phyloP scores from a whole-genome alignment of 192 early-diverging fungal genomes.

The Backusella macrospora region DNA sequence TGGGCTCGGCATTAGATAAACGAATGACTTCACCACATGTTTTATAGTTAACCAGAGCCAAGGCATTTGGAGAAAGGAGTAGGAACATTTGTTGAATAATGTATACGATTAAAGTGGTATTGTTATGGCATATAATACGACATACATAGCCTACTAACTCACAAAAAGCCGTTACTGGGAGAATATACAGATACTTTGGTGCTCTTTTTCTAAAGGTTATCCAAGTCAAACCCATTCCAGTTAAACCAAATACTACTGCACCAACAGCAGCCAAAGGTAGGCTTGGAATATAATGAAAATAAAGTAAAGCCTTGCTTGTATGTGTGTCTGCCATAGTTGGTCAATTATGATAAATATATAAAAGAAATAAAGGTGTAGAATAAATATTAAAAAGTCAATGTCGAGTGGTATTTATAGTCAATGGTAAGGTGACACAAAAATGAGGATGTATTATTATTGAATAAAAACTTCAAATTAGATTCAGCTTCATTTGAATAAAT shows the following conservation, averaged over 20 bases:
- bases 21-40: slow-evolving; percentile 13
- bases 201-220: not conserved
- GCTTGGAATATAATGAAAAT: not conserved
- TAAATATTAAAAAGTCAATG: not conserved
- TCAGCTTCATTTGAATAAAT: not conserved
- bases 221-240: not conserved
- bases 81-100: not conserved
- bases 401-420: not conserved
- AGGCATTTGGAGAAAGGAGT: slow-evolving; percentile 5
- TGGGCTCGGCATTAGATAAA: not conserved
- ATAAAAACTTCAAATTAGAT: not conserved
- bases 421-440: not conserved
- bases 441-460: not conserved
- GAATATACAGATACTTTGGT: not conserved
- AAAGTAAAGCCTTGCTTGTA: not conserved
- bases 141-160: not conserved
- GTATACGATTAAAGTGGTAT: not conserved
- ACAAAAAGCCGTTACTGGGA: not conserved
- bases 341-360: not conserved
- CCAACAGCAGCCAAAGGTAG: not conserved
- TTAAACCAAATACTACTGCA: not conserved
- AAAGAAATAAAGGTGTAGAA: not conserved
- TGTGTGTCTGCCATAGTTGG: not conserved
- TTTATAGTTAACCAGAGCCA: slow-evolving; percentile 8
- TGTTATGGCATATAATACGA: not conserved